A percentile compares a stretch with the other conserved stretches of the same genome.
Conservation (phyloP, 768 basidiomycete species). For the Mycena olivaceomarginata region DNA sequence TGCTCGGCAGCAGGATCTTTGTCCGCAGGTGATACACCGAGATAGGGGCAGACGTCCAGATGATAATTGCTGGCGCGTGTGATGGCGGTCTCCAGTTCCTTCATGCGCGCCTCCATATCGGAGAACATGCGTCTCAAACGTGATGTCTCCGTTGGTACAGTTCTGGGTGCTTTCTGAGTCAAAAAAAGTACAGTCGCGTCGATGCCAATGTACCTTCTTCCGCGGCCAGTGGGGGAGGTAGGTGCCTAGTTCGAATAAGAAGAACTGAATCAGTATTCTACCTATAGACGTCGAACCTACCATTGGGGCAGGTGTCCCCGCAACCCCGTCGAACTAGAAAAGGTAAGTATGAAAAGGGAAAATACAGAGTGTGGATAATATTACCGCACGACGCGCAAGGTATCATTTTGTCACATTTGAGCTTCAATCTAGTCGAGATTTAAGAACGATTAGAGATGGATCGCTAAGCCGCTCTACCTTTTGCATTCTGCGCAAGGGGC, state of each 20-base stretch:
- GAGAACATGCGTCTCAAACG: not conserved
- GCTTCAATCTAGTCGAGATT: conserved; percentile 20
- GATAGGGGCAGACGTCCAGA: conserved; percentile 20
- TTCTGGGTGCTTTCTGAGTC: not conserved
- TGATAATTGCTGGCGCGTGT: not conserved
- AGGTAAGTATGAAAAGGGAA: no score
- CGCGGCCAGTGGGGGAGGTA: conserved; percentile 33
- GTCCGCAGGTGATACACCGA: not conserved
- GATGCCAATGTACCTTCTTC: not conserved
- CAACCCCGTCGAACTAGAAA: conserved; percentile 29
- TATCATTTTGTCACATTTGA: conserved; percentile 32
- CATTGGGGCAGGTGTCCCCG: conserved; percentile 23
- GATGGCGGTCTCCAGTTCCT: conserved; percentile 19
- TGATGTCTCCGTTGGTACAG: conserved; percentile 26
- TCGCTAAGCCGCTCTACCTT: not conserved
- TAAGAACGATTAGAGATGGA: not conserved
- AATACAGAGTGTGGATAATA: not conserved
- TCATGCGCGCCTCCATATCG: conserved; percentile 24
- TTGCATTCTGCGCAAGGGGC: not conserved
- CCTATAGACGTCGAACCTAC: not conserved
- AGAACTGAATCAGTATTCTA: no score
- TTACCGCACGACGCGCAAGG: conserved; percentile 35
- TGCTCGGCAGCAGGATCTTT: not conserved
- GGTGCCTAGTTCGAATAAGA: conserved; percentile 1
- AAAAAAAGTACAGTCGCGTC: not conserved